Evolutionary conservation across 2,329 filamentous ascomycete species (phyloP).

Genomic region (Ophiostoma sp.): DNA sequence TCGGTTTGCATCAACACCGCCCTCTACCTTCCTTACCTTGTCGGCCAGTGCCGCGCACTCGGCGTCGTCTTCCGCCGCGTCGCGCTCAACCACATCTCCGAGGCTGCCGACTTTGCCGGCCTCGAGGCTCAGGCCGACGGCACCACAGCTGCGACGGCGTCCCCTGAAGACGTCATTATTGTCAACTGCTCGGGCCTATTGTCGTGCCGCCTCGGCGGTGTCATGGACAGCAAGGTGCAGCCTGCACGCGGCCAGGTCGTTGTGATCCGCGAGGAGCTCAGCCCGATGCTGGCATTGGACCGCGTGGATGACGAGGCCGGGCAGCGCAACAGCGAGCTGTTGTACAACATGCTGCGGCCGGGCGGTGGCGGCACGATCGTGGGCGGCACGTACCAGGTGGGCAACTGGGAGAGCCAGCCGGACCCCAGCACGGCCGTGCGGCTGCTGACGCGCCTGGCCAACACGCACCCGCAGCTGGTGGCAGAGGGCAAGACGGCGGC

Average conservation of each 20-base stretch:
- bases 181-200: conserved; percentile 82
- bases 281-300: conserved; percentile 62
- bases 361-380: conserved; percentile 75
- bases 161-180: conserved; percentile 51
- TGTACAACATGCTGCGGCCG: conserved; percentile 79
- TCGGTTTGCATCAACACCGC: conserved; percentile 89
- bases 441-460: conserved; percentile 75
- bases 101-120: conserved; percentile 57
- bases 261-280: conserved; percentile 71
- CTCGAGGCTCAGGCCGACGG: conserved; percentile 24
- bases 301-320: conserved; percentile 63
- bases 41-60: conserved; percentile 69
- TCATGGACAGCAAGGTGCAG: conserved; percentile 65
- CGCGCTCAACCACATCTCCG: conserved; percentile 62
- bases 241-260: conserved; percentile 81
- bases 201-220: conserved; percentile 70
- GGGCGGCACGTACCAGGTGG: conserved; percentile 77
- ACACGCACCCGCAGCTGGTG: conserved; percentile 57
- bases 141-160: conserved; percentile 49
- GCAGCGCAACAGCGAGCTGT: conserved; percentile 52
- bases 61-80: conserved; percentile 64
- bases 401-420: conserved; percentile 71
- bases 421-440: conserved; percentile 74
- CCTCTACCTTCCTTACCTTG: conserved; percentile 80
- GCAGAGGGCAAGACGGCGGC: conserved; percentile 59